Conservation (phyloP, 2,329 filamentous ascomycete species). For the Ophiostoma ulmi region DNA sequence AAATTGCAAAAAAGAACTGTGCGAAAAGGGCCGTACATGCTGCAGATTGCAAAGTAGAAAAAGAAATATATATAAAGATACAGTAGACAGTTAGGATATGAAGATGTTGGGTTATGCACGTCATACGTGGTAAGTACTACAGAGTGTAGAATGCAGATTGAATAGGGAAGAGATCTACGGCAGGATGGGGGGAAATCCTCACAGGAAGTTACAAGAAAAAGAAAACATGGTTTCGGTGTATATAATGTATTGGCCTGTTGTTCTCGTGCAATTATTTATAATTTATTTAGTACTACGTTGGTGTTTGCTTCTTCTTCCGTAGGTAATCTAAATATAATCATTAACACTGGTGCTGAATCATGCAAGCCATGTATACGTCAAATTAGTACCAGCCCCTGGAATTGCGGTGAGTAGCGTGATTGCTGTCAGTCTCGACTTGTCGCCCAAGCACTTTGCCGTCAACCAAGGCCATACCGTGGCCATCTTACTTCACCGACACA, state of each 20-base stretch:
- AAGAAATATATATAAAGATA: not conserved
- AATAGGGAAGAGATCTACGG: not conserved
- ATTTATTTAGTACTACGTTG: not conserved
- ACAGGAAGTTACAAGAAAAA: not conserved
- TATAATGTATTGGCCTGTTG: not conserved
- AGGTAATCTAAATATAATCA: not conserved
- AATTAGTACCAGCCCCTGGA: not conserved
- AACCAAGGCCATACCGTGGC: not conserved
- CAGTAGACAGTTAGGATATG: not conserved
- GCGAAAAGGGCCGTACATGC: constrained; percentile 3
- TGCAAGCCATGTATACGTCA: not conserved
- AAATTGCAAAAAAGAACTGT: not conserved
- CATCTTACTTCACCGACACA: not conserved
- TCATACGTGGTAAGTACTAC: constrained; percentile 2
- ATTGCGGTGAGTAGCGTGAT: constrained; percentile 2
- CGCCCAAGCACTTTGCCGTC: not conserved
- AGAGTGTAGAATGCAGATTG: not conserved
- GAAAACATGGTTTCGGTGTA: not conserved
- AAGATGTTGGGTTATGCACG: not conserved
- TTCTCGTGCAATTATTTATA: not conserved
- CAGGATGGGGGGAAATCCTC: not conserved
- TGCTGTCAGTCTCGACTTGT: not conserved
- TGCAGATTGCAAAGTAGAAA: constrained; percentile 1
- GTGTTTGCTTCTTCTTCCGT: not conserved
- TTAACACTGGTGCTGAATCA: not conserved